Base-by-base conservation (phyloP, 148 eudicot species). In the Chenopodium album region DNA sequence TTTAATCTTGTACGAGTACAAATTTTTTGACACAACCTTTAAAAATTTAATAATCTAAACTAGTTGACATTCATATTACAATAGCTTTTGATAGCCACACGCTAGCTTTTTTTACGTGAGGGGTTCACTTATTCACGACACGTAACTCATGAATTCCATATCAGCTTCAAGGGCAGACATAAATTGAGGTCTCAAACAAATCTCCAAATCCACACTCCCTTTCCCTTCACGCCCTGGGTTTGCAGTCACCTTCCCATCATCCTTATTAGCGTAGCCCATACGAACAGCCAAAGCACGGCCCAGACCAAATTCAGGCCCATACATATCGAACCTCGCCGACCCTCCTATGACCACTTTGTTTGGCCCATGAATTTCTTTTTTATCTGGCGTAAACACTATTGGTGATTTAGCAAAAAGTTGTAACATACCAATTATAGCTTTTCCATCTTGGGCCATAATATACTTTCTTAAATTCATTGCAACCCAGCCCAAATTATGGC, bases 301-400 rank as follows among this genome's bases (percentile, higher is more conserved):
- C 91, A 94, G 84, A 69, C 97, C 98, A 62, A 94, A 94, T 73
- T 92, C 94, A n/a, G 90, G 89, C 22, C 93, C 93, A 76, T 94
- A 94, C 91, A 90, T 94, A 4, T 92, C 91, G 23, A 92, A 90
- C 79, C 90, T 82, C 0, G 97, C 87, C 0, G 98, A 92, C 20
- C 98, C 93, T 0, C 92, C 97, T 82, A 92, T 86, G 3, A 71
- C 85, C 84, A 82, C 91, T 32, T 82, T 85, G 76, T 0, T 80
- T 44, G 92, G 90, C 91, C 81, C 82, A 86, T 34, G 90, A 84
- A 3, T 78, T 76, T 20, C 83, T 34, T 1, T 9, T 88, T 82
- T 81, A 87, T 92, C 11, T 71, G 84, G 52, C 71, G 85, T 37
- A 0, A 6, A 4, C 8, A 72, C 60, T 46, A 31, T 16, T 7